phyloP scores from a whole-genome alignment of 139 green algal genomes.

The Haematococcus sp. region DNA sequence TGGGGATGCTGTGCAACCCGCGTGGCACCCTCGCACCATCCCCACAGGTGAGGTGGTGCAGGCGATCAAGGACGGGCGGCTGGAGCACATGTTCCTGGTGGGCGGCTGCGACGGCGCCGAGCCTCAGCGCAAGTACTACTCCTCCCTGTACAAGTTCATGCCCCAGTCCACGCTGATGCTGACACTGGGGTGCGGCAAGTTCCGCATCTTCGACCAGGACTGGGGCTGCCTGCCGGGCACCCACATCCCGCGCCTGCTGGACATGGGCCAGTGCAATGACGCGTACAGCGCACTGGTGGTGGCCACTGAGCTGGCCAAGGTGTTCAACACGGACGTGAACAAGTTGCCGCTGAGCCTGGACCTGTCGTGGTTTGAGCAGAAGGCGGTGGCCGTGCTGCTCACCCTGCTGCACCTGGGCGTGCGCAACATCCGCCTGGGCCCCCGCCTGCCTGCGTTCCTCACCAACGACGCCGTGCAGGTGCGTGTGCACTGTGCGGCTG shows the following conservation, averaged over 20 bases:
- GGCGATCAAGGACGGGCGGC: constrained; percentile 35
- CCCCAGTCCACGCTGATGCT: constrained; percentile 49
- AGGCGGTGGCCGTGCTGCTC: constrained; percentile 73
- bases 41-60: constrained; percentile 17
- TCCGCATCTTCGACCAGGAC: constrained; percentile 65
- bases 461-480: constrained; percentile 59
- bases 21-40: too few species aligned
- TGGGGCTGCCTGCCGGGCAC: constrained; percentile 57
- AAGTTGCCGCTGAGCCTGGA: constrained; percentile 68
- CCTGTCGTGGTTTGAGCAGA: constrained; percentile 79
- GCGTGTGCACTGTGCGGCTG: constrained; percentile 66
- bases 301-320: constrained; percentile 64
- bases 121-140: constrained; percentile 38
- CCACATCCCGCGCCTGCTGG: constrained; percentile 66
- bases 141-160: constrained; percentile 37
- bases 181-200: constrained; percentile 76
- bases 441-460: constrained; percentile 71
- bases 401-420: constrained; percentile 74
- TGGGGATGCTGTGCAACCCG: too few species aligned
- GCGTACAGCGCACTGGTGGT: constrained; percentile 61
- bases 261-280: constrained; percentile 78
- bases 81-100: constrained; percentile 22
- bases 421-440: constrained; percentile 70
- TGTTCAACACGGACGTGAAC: constrained; percentile 69
- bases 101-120: constrained; percentile 58